Evolutionary conservation across 2,329 filamentous ascomycete species (phyloP), one percentile per base, ranked within the genome.

Genomic region (Cadophora sp.): DNA sequence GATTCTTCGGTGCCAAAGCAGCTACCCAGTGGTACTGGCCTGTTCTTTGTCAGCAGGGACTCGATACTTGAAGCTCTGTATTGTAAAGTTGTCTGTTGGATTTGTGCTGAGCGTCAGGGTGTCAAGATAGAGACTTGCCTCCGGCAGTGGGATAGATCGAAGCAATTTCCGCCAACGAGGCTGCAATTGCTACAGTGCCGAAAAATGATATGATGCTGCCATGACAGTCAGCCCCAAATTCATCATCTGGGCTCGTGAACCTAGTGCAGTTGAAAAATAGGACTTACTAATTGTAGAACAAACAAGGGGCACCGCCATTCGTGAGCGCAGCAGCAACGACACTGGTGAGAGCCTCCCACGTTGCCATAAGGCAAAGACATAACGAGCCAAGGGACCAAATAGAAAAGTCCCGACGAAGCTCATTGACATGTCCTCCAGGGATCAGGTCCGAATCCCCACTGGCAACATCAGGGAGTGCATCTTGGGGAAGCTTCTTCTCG

Each of bases 11-110:
- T 2, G 82, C 83, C 64, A 87, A 81, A 70, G 85, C 82, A 0
- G 82, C 84, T 0, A 87, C 84, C 85, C 85, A 88, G 73, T 87
- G 85, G 69, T 88, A 89, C 76, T 89, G 85, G 9, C 86, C 86
- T 80, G 51, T 18, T 39, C 16, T 9, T 8, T 39, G 59, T 67
- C 39, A 70, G 62, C 16, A 5, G n/a, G 5, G 16, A 22, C 14
- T 27, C 36, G 7, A n/a, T 16, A 47, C 18, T 11, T 13, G n/a
- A 22, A 13, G 45, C n/a, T 22, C 20, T n/a, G n/a, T 48, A 20
- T 7, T 22, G 45, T 48, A 13, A 24, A 48, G 45, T 48, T n/a
- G 8, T 18, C 6, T 18, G 13, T 2, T 5, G n/a, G 43, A 20
- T 6, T 6, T 1, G n/a, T 48, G n/a, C 11, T 20, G 27, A 45